Conservation (phyloP, 2,329 filamentous ascomycete species). For the Mollisiaceae sp. region DNA sequence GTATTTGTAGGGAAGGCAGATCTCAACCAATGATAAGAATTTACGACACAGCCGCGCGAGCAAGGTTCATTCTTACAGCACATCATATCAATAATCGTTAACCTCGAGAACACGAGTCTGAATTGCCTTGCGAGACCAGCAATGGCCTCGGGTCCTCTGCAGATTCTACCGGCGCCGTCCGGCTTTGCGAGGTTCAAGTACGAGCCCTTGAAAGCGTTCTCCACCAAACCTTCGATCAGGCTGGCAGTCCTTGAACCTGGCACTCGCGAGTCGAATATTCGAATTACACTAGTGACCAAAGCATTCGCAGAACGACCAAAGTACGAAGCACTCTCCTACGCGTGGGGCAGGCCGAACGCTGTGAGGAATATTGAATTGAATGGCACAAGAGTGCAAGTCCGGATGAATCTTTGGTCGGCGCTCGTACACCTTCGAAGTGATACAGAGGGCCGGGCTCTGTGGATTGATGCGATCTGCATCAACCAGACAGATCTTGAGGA, state of each 20-base stretch:
- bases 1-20: constrained; percentile 10
- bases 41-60: constrained; percentile 1
- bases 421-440: constrained; percentile 13
- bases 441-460: constrained; percentile 15
- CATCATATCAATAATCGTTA: neutral
- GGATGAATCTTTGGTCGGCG: constrained; percentile 19
- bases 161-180: neutral
- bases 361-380: constrained; percentile 31
- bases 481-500: constrained; percentile 26
- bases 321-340: constrained; percentile 39
- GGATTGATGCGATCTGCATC: constrained; percentile 30
- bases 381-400: constrained; percentile 19
- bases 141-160: neutral
- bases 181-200: constrained; percentile 20
- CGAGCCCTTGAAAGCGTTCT: constrained; percentile 18
- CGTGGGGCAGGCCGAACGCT: constrained; percentile 29
- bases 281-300: constrained; percentile 18
- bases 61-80: constrained; percentile 5
- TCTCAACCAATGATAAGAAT: constrained; percentile 11
- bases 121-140: neutral
- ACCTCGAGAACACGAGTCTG: neutral
- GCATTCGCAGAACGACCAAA: constrained; percentile 32
- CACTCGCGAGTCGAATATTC: constrained; percentile 2
- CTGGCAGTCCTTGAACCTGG: constrained; percentile 23
- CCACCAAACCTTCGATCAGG: constrained; percentile 21